A percentile compares a stretch with the other conserved stretches of the same genome.
phyloP scores from a whole-genome alignment of 2,329 filamentous ascomycete species.

The Fusarium odoratissimum region DNA sequence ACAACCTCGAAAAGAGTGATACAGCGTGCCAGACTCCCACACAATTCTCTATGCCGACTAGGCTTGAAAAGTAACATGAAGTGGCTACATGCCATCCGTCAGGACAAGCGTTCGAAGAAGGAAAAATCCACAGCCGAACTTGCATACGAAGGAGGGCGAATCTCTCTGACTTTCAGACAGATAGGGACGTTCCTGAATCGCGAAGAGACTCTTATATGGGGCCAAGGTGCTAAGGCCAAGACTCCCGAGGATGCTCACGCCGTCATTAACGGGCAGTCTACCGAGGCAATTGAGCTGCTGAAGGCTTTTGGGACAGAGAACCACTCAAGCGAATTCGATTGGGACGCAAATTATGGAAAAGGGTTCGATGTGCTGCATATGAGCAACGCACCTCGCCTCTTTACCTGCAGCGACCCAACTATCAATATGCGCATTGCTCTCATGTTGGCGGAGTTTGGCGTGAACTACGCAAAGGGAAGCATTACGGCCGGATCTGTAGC shows the following conservation, averaged over 20 bases:
- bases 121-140: constrained; percentile 79
- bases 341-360: constrained; percentile 78
- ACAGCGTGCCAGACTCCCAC: constrained; percentile 79
- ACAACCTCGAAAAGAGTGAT: constrained; percentile 58
- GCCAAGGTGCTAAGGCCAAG: constrained; percentile 85
- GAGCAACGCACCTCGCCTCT: constrained; percentile 62
- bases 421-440: constrained; percentile 63
- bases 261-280: constrained; percentile 76
- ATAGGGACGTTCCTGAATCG: constrained; percentile 86
- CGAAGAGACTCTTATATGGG: constrained; percentile 81
- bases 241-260: constrained; percentile 65
- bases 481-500: constrained; percentile 44
- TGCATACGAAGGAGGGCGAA: constrained; percentile 79
- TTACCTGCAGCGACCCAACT: constrained; percentile 59
- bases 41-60: constrained; percentile 89
- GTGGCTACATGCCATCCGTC: constrained; percentile 93
- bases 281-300: constrained; percentile 76
- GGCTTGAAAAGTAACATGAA: constrained; percentile 83
- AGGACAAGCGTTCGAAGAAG: constrained; percentile 78
- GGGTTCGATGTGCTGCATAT: constrained; percentile 89
- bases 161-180: constrained; percentile 89
- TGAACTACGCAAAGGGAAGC: constrained; percentile 61
- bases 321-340: constrained; percentile 75
- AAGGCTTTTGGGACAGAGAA: constrained; percentile 89
- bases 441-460: constrained; percentile 61